A percentile compares a stretch with the other conserved stretches of the same genome.
These are phyloP conservation scores for Fusarium sp. DNA, from an alignment of 2,329 filamentous ascomycete genomes.

Conservation along the genomic window DNA sequence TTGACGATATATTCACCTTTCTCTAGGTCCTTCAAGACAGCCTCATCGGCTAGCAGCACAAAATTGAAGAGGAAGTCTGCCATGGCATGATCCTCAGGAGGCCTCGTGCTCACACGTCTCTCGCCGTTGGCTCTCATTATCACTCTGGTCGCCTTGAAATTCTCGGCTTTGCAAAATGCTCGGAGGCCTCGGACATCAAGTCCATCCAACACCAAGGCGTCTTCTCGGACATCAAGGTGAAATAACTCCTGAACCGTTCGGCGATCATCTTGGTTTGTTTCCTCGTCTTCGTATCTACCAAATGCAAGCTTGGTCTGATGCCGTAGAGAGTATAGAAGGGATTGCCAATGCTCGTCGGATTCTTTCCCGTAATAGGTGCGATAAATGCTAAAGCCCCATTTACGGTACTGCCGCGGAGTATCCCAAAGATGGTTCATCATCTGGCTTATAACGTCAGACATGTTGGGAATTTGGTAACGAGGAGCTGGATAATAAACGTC, in stretches of 20 bases:
- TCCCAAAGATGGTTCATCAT: not conserved
- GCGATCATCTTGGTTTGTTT: not conserved
- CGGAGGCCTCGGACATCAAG: not conserved
- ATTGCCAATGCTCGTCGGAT: not conserved
- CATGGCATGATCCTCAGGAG: not conserved
- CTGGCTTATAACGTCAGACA: not conserved
- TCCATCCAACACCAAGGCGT: not conserved
- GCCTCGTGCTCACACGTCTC: not conserved
- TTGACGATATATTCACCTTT: not conserved
- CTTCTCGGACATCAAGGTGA: not conserved
- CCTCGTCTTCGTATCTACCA: not conserved
- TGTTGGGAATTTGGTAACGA: no score
- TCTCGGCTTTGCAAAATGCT: not conserved
- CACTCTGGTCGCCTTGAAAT: fast-evolving
- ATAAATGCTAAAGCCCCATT: not conserved
- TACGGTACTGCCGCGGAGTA: not conserved
- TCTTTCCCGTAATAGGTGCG: not conserved
- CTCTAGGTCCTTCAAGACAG: not conserved
- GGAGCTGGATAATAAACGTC: no score
- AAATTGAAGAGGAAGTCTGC: not conserved
- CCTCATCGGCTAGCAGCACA: not conserved
- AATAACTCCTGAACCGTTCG: not conserved
- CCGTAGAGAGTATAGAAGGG: not conserved
- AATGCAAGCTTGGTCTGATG: not conserved
- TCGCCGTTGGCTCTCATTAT: fast-evolving